Conservation (phyloP, 768 basidiomycete species). For the Asterophora parasitica region DNA sequence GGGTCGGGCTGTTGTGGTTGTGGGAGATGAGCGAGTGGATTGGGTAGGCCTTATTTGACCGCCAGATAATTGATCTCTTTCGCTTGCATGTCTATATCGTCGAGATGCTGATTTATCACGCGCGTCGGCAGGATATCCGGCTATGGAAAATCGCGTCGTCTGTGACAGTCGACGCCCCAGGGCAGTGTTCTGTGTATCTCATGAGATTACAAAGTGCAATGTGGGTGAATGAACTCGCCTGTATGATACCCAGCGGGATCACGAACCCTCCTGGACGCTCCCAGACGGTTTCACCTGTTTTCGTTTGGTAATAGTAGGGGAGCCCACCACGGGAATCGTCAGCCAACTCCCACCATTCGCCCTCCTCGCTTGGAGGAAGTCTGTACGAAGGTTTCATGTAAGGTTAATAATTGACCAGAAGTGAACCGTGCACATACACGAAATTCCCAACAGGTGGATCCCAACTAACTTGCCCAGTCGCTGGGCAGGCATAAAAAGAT, state of each 20-base stretch:
- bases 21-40: slow-evolving; percentile 26
- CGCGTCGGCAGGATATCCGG: slow-evolving; percentile 14
- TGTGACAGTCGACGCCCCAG: slow-evolving; percentile 67
- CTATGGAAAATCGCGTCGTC: slow-evolving; percentile 40
- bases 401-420: slow-evolving; percentile 14
- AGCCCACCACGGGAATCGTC: slow-evolving; percentile 82
- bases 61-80: slow-evolving; percentile 22
- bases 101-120: slow-evolving; percentile 22
- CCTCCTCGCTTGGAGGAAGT: slow-evolving; percentile 75
- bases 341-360: slow-evolving; percentile 94
- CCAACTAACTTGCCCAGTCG: slow-evolving; percentile 91
- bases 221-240: slow-evolving; percentile 40
- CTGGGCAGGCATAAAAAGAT: slow-evolving; percentile 90
- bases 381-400: slow-evolving; percentile 33
- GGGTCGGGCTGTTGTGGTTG: slow-evolving; percentile 11
- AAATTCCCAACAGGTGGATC: slow-evolving; percentile 87
- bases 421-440: slow-evolving; percentile 49
- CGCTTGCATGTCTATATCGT: slow-evolving; percentile 33
- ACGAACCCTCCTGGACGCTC: slow-evolving; percentile 86
- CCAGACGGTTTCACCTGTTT: slow-evolving; percentile 89
- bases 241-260: slow-evolving; percentile 85
- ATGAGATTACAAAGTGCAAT: slow-evolving; percentile 7
- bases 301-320: slow-evolving; percentile 93
- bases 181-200: slow-evolving; percentile 54
- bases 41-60: slow-evolving; percentile 24